Evolutionary conservation across 805 yeast genomes (phyloP), one percentile per base, ranked within the genome.

Genomic region (Candida arabinofermentans): DNA sequence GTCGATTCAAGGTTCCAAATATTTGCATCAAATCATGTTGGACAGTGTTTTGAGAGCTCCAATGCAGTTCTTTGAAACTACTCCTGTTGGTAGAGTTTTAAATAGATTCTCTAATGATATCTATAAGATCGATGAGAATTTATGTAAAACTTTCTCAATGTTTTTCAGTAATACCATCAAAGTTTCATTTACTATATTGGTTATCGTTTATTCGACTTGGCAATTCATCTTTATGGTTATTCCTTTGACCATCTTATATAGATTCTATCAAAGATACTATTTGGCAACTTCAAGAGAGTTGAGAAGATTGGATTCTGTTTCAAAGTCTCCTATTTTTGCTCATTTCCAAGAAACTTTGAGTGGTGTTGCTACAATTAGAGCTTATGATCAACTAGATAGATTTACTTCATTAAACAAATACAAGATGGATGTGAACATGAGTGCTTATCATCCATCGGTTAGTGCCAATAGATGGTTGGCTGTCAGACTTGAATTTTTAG

Each of bases 391-490:
- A 58, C 71, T 73, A 40, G 64, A 67, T 1, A 71, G 93, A 60
- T 86, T 86, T 58, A 67, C 65, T 34, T 77, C 70, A 52, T 71
- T 84, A 61, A 85, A 84, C 59, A 77, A 78, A 56, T 67, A 75
- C 31, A 77, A 86, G 58, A 75, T 90, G 54, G 98, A 93, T 59
- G 77, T 76, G 55, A 91, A 93, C 61, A 79, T 91, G 84, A 75
- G 85, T 54, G 98, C 98, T 0, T 88, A 78, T 57, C 95, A 88
- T 71, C 96, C 97, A 23, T 76, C 96, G 9, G 80, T 89, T 43
- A 84, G 86, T 60, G 90, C 96, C 10, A 93, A 95, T 63, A 80
- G 99, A 68, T 93, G 99, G 99, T 75, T 93, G 47, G 96, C 98
- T 8, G 96, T 88, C 9, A 77, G 99, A 58, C 73, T 93, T 46